Evolutionary conservation across 306 rosid genomes (phyloP).

Genomic region (Begonia masoniana): DNA sequence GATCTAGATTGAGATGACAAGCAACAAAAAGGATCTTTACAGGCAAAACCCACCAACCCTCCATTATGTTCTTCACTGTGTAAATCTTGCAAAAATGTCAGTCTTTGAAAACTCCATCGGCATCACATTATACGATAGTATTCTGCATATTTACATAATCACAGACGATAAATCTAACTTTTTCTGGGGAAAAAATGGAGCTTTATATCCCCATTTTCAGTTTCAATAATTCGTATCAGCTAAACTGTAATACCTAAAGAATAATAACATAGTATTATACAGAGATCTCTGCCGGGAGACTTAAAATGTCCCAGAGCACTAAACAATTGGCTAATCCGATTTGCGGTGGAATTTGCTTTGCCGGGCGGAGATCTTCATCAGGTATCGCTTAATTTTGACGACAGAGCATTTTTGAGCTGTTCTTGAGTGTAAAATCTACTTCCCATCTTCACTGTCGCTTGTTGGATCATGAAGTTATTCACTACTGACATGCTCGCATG

Average conservation of each 20-base stretch:
- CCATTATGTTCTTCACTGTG: too few relatives aligned
- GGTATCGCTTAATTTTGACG: constrained; percentile 46
- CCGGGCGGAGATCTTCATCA: constrained; percentile 10
- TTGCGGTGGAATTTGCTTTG: background rate
- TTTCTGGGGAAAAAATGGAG: too few relatives aligned
- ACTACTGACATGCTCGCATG: constrained; percentile 90
- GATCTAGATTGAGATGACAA: too few relatives aligned
- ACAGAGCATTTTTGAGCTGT: constrained; percentile 59
- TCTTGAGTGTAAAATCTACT: constrained; percentile 83
- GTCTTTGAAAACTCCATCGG: too few relatives aligned
- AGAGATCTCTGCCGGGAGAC: constrained; percentile 34
- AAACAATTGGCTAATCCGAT: background rate
- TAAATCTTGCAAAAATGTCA: too few relatives aligned
- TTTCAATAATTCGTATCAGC: background rate
- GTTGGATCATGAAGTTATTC: constrained; percentile 91
- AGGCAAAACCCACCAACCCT: too few relatives aligned
- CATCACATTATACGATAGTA: too few relatives aligned
- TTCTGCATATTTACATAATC: too few relatives aligned
- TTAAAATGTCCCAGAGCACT: constrained; percentile 44
- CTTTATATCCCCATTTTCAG: background rate
- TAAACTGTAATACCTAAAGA: constrained; percentile 11
- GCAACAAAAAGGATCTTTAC: too few relatives aligned
- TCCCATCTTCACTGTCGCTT: constrained; percentile 90
- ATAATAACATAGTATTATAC: constrained; percentile 18
- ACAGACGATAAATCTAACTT: too few relatives aligned